These are phyloP conservation scores for Geotrichum cucujoidarum DNA, from an alignment of 1,139 yeast genomes.

Conservation along the genomic window DNA sequence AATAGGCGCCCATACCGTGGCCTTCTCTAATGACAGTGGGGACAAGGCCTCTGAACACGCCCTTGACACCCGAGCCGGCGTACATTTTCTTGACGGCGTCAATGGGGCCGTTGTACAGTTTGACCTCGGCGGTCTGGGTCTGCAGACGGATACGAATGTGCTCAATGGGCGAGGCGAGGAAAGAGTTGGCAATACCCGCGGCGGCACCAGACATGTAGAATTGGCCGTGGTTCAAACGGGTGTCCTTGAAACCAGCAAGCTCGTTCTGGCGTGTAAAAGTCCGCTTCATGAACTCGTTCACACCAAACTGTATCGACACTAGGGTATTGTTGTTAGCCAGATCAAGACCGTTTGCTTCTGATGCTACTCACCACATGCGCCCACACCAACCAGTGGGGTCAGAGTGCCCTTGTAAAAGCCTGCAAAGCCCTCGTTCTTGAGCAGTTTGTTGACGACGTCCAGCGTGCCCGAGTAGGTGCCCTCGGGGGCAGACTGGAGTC, in stretches of 20 bases:
- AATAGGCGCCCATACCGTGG: conserved; percentile 84
- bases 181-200: conserved; percentile 85
- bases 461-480: conserved; percentile 70
- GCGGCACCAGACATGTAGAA: conserved; percentile 78
- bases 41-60: conserved; percentile 68
- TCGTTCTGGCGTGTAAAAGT: conserved; percentile 45
- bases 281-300: conserved; percentile 90
- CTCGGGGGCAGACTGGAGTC: conserved; percentile 78
- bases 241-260: conserved; percentile 38
- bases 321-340: background rate
- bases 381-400: conserved; percentile 85
- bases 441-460: conserved; percentile 66
- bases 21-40: conserved; percentile 83
- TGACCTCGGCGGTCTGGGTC: conserved; percentile 56
- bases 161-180: conserved; percentile 86
- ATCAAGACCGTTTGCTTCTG: no score
- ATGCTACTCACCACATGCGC: conserved; percentile 61
- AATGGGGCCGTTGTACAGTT: conserved; percentile 66
- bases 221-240: conserved; percentile 46
- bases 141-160: conserved; percentile 88
- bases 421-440: conserved; percentile 67
- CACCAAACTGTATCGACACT: conserved; percentile 81
- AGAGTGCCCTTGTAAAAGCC: conserved; percentile 90
- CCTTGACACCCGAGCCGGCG: conserved; percentile 50
- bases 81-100: conserved; percentile 66